Conservation (phyloP, 208 protist genomes). For the Wallacemonas sp. region DNA sequence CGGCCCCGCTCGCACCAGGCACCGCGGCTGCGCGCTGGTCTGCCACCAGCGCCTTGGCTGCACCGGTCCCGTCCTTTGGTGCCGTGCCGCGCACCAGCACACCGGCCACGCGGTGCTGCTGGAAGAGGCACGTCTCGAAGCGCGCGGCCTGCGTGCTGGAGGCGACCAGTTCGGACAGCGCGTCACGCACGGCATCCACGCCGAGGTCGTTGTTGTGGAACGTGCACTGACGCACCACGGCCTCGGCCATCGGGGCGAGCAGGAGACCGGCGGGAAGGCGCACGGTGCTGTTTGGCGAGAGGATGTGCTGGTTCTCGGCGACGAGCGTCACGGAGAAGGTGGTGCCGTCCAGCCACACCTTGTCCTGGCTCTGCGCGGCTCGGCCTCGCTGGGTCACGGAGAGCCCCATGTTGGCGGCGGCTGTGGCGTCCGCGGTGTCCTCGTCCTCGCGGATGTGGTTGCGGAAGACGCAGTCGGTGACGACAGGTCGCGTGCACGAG, state of each 20-base stretch:
- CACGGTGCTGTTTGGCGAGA: constrained; percentile 28
- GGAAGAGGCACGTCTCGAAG: constrained; percentile 38
- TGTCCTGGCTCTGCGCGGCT: constrained; percentile 28
- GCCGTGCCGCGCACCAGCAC: constrained; percentile 50
- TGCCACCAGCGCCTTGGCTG: background rate
- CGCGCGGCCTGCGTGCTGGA: constrained; percentile 14
- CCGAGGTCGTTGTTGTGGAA: constrained; percentile 81
- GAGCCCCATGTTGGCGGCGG: background rate
- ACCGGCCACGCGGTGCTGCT: constrained; percentile 36
- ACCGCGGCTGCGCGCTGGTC: background rate
- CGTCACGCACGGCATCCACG: constrained; percentile 59
- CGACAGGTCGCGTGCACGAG: constrained; percentile 37
- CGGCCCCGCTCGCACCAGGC: background rate
- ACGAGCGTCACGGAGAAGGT: constrained; percentile 38
- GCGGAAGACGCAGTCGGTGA: constrained; percentile 67
- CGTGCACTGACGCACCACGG: constrained; percentile 40
- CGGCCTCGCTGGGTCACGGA: background rate
- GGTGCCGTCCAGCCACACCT: constrained; percentile 31
- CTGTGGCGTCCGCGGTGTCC: background rate
- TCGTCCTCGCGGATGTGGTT: constrained; percentile 25
- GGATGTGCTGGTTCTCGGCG: constrained; percentile 41
- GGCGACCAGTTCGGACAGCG: constrained; percentile 6
- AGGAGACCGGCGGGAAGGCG: constrained; percentile 54
- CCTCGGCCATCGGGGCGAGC: constrained; percentile 40
- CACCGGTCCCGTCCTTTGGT: background rate